Conservation (phyloP, 2,329 filamentous ascomycete species). For the Pleoardoris graminearum region DNA sequence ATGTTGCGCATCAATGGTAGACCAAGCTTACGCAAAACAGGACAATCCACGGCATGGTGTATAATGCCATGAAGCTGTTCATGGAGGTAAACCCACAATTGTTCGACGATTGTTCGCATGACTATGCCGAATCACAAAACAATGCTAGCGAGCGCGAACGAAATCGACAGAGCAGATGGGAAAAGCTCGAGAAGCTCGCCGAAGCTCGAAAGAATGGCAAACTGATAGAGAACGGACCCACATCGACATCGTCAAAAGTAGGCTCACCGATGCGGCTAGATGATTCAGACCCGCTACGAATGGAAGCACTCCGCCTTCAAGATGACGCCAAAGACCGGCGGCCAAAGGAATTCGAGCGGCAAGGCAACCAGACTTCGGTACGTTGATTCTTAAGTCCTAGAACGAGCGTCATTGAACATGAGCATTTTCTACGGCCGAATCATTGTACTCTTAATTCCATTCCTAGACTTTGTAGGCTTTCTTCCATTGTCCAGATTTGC, state of each 20-base stretch:
- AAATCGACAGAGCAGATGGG: slow-evolving; percentile 85
- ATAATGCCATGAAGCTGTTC: slow-evolving; percentile 99
- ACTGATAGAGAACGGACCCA: slow-evolving; percentile 30
- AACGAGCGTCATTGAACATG: slow-evolving; percentile 35
- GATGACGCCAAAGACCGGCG: slow-evolving; percentile 61
- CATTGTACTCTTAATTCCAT: slow-evolving; percentile 49
- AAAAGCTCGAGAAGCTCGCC: slow-evolving; percentile 78
- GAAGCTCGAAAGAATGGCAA: slow-evolving; percentile 64
- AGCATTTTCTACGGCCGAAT: slow-evolving; percentile 46
- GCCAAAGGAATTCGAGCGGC: slow-evolving; percentile 47
- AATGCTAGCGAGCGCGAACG: slow-evolving; percentile 83
- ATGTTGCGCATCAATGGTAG: neutral
- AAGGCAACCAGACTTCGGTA: slow-evolving; percentile 48
- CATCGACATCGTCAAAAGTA: slow-evolving; percentile 37
- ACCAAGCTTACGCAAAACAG: slow-evolving; percentile 53
- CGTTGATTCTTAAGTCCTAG: slow-evolving; percentile 50
- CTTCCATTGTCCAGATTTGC: slow-evolving; percentile 39
- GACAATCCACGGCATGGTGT: slow-evolving; percentile 99
- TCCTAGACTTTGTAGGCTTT: slow-evolving; percentile 41
- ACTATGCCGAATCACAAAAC: slow-evolving; percentile 96
- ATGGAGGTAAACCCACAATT: slow-evolving; percentile 99
- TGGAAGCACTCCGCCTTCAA: slow-evolving; percentile 88
- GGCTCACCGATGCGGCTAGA: slow-evolving; percentile 58
- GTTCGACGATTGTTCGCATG: slow-evolving; percentile 97
- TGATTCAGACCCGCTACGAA: slow-evolving; percentile 76